These are phyloP conservation scores for Isatis tinctoria DNA, from an alignment of 345 rosid species.

Conservation along the genomic window DNA sequence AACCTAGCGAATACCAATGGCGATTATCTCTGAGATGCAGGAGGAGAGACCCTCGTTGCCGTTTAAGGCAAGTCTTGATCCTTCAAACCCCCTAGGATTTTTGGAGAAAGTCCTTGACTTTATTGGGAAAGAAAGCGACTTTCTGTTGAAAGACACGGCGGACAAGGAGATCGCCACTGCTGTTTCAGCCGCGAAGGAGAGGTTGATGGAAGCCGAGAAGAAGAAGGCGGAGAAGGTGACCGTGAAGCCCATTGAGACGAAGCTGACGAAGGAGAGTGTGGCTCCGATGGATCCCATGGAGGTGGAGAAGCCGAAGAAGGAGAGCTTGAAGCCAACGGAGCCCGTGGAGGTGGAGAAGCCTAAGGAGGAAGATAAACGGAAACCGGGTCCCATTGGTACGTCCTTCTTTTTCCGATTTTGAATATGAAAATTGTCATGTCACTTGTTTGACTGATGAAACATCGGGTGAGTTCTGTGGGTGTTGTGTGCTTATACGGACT, in stretches of 20 bases:
- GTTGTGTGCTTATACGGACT: background rate
- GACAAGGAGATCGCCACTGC: slow-evolving; percentile 57
- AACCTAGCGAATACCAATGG: slow-evolving; percentile 38
- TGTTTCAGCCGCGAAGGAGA: slow-evolving; percentile 37
- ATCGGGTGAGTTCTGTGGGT: background rate
- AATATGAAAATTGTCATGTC: background rate
- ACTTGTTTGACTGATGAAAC: background rate
- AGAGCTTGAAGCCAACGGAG: background rate
- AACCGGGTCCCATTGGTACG: slow-evolving; percentile 7
- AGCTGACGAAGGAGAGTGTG: slow-evolving; percentile 15
- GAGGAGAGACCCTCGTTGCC: slow-evolving; percentile 27
- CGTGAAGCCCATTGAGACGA: slow-evolving; percentile 21
- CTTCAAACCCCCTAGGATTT: slow-evolving; percentile 56
- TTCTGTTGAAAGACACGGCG: slow-evolving; percentile 50
- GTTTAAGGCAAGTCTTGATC: slow-evolving; percentile 56
- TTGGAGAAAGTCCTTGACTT: slow-evolving; percentile 66
- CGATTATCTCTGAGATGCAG: slow-evolving; percentile 61
- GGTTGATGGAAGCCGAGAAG: slow-evolving; percentile 34
- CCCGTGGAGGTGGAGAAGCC: slow-evolving; percentile 25
- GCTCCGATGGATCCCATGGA: slow-evolving; percentile 1
- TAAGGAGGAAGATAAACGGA: slow-evolving; percentile 18
- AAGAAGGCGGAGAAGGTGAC: slow-evolving; percentile 25
- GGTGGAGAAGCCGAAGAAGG: slow-evolving; percentile 27
- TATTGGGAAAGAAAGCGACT: slow-evolving; percentile 57
- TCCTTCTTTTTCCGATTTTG: background rate